A percentile compares a stretch with the other conserved stretches of the same genome.
These are phyloP conservation scores for Fusarium sp. DNA, from an alignment of 2,329 filamentous ascomycete species.

Conservation along the genomic window DNA sequence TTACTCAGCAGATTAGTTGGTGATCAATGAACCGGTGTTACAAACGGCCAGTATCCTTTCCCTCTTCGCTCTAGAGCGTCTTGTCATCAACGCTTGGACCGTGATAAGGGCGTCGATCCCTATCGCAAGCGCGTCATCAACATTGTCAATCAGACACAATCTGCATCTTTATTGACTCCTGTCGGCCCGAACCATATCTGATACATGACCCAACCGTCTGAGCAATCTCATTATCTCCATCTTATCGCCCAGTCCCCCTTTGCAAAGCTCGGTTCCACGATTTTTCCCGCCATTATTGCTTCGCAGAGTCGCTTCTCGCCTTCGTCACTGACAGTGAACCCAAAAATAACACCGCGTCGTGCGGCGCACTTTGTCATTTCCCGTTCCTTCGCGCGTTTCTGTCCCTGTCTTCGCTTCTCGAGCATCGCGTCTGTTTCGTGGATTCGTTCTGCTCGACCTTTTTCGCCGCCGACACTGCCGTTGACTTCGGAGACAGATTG, in stretches of 20 bases:
- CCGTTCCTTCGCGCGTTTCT: constrained; percentile 54
- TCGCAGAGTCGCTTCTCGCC: constrained; percentile 58
- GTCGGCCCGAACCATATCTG: neutral
- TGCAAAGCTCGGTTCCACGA: constrained; percentile 68
- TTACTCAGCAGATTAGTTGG: neutral
- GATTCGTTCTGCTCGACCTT: constrained; percentile 61
- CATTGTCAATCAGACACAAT: neutral
- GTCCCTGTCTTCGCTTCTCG: constrained; percentile 58
- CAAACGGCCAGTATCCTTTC: neutral
- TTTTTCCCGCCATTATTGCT: constrained; percentile 65
- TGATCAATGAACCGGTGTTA: neutral
- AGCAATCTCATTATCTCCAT: constrained; percentile 57
- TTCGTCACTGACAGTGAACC: constrained; percentile 47
- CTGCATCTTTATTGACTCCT: neutral
- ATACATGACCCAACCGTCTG: neutral
- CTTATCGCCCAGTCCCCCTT: constrained; percentile 68
- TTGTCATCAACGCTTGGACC: neutral
- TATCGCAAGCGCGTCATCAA: neutral
- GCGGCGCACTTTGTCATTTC: constrained; percentile 72
- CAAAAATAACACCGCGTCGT: constrained; percentile 66
- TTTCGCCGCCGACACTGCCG: constrained; percentile 64
- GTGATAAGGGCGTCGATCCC: neutral
- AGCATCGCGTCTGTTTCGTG: constrained; percentile 62
- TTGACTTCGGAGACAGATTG: constrained; percentile 60
- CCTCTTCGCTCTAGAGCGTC: neutral